Evolutionary conservation across 2,329 filamentous ascomycete genomes (phyloP).

Genomic region (Pseudogymnoascus sp.): DNA sequence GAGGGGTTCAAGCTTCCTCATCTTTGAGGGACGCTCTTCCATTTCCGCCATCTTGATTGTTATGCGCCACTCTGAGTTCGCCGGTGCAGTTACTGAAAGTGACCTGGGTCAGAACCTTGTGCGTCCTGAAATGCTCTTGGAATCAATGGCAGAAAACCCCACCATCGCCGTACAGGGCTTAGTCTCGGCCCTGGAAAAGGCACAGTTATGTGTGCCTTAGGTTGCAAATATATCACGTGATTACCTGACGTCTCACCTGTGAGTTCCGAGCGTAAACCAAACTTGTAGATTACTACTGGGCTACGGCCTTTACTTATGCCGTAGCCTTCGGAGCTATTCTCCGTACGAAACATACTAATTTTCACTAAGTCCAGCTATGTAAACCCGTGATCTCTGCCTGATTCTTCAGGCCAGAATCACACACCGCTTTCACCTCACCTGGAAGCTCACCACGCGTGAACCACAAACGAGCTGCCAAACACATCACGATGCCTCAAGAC

Average conservation of each 20-base stretch:
- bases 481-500: slow-evolving; percentile 83
- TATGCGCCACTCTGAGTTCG: not conserved
- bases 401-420: too few species aligned
- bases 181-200: not conserved
- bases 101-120: not conserved
- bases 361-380: too few species aligned
- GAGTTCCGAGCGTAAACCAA: too few species aligned
- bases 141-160: slow-evolving; percentile 7
- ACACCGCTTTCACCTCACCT: slow-evolving; percentile 7
- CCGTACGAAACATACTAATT: too few species aligned
- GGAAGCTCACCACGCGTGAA: not conserved
- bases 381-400: too few species aligned
- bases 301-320: too few species aligned
- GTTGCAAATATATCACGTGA: not conserved
- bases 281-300: too few species aligned
- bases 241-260: not conserved
- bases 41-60: slow-evolving; percentile 20
- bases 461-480: not conserved
- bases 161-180: not conserved
- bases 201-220: slow-evolving; percentile 4
- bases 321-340: too few species aligned
- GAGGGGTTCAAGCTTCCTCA: slow-evolving; percentile 19
- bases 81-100: not conserved
- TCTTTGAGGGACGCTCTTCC: slow-evolving; percentile 25
- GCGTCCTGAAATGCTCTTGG: not conserved